Conservation (phyloP, 768 basidiomycete species). For the Scleroderma bovista region DNA sequence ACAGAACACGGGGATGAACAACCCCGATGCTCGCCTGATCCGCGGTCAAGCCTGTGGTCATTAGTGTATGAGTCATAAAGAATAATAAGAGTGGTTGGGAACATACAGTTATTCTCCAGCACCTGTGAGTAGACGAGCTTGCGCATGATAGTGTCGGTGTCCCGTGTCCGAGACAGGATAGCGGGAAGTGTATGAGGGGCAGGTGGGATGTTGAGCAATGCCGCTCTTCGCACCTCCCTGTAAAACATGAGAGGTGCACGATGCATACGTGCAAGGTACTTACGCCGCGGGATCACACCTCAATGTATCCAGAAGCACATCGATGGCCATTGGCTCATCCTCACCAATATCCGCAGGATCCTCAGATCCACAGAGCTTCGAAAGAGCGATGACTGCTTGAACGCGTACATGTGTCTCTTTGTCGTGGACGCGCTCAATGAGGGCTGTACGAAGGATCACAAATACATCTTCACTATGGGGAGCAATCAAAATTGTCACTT, state of each 20-base stretch:
- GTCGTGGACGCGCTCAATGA: constrained; percentile 72
- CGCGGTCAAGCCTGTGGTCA: constrained; percentile 7
- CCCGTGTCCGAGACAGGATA: constrained; percentile 73
- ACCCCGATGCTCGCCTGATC: constrained; percentile 40
- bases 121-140: constrained; percentile 64
- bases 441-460: constrained; percentile 46
- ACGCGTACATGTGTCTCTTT: constrained; percentile 74
- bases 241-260: not conserved
- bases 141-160: constrained; percentile 70
- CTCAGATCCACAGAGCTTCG: constrained; percentile 70
- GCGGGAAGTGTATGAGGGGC: constrained; percentile 49
- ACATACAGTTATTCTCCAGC: constrained; percentile 40
- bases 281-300: constrained; percentile 73
- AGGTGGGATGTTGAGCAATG: constrained; percentile 65
- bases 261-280: constrained; percentile 22
- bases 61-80: not conserved
- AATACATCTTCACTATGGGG: constrained; percentile 71
- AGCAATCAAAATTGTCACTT: not conserved
- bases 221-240: constrained; percentile 85
- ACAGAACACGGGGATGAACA: constrained; percentile 60
- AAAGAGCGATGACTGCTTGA: constrained; percentile 75
- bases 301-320: constrained; percentile 64
- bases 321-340: constrained; percentile 40
- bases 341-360: constrained; percentile 51
- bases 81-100: not conserved